Base-by-base conservation (phyloP, 2,329 filamentous ascomycete species). In the Fusarium sp. region DNA sequence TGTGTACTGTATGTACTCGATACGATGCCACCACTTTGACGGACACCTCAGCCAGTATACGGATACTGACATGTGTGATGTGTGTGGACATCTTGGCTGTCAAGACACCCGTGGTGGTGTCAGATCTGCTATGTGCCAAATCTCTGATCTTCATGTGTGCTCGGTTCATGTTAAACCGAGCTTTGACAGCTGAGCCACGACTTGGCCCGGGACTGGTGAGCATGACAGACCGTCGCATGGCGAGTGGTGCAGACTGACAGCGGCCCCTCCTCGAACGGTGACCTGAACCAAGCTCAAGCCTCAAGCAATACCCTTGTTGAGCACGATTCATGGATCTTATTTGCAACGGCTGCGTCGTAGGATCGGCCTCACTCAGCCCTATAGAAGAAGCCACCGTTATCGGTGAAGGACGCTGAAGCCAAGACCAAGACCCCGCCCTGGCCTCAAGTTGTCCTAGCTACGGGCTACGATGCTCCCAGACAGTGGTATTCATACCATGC, bases 351-450 rank as follows among this genome's bases (percentile, higher is more conserved):
- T 66, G 57, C 49, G 23, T 57, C 38, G 41, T 35, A 47, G 66
- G 48, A 58, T 66, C 66, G 56, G 31, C 24, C 37, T 47, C 37
- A 41, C 64, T 69, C 67, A 69, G 67, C 67, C 67, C 67, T 69
- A 69, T 46, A 68, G 46, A 33, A 46, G 54, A 64, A 57, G 49
- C 55, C 46, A 56, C 38, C 28, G 44, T 35, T 49, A 24, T 57
- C 29, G 38, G 47, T 48, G 26, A 54, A 41, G 33, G 46, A 38
- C 11, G 29, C 28, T 26, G 49, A 52, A 42, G 26, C 49, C 29
- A 41, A 53, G 46, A 33, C 18, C 13, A 50, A 37, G 31, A 33
- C 11, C 31, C 21, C 33, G 23, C 13, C 46, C 26, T 35, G 43
- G 23, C 38, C 29, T 35, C 29, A 44, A 24, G 28, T 29, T 28